Percentiles rank a stretch among this genome's conserved stretches.
These are phyloP conservation scores for Amaranthus cruentus DNA, from an alignment of 148 eudicot species.

Conservation along the genomic window DNA sequence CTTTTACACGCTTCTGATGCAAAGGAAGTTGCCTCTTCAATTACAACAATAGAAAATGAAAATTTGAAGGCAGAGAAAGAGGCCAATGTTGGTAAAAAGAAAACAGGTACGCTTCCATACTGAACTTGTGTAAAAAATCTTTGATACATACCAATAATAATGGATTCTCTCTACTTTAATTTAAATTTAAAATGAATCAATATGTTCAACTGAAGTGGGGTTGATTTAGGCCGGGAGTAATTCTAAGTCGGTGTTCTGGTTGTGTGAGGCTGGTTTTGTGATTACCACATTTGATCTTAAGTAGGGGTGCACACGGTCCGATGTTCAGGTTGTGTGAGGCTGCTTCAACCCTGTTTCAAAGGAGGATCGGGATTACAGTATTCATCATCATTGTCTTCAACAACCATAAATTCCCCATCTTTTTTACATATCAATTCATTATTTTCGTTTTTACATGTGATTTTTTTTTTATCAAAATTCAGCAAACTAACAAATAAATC, in stretches of 20 bases:
- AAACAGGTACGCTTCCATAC: constrained; percentile 53
- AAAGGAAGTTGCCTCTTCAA: constrained; percentile 83
- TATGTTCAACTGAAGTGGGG: neutral
- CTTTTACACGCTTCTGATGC: constrained; percentile 58
- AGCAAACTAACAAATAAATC: too few relatives aligned
- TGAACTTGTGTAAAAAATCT: neutral
- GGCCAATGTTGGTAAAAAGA: constrained; percentile 96
- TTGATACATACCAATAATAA: neutral
- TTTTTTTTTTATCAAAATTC: too few relatives aligned
- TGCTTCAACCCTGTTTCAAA: too few relatives aligned
- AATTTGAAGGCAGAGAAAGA: constrained; percentile 93
- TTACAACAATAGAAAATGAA: constrained; percentile 90
- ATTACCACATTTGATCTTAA: neutral
- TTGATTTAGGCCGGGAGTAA: too few relatives aligned
- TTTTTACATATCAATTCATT: too few relatives aligned
- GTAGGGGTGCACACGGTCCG: too few relatives aligned
- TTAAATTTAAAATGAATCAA: neutral
- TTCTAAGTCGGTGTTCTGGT: neutral
- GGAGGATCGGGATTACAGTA: too few relatives aligned
- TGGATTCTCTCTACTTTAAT: neutral
- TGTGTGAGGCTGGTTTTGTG: neutral
- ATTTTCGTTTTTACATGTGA: too few relatives aligned
- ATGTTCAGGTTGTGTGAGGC: too few relatives aligned
- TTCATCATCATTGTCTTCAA: too few relatives aligned
- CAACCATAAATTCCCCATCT: too few relatives aligned